A percentile compares a stretch with the other conserved stretches of the same genome.
Conservation (phyloP, 1,284 basidiomycete genomes). For the Erythrobasidium hasegawianum region DNA sequence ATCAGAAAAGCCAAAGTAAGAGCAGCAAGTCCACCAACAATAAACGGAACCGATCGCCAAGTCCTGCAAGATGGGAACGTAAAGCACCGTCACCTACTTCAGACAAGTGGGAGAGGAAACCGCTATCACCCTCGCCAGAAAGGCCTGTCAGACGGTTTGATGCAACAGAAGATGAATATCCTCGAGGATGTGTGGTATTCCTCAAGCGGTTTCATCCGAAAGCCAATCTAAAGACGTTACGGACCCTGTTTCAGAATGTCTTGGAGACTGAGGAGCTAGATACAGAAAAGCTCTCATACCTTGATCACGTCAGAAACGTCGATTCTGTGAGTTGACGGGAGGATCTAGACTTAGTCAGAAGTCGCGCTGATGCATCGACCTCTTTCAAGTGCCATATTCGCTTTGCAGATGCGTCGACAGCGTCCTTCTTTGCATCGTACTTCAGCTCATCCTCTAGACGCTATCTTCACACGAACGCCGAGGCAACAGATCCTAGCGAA, state of each 20-base stretch:
- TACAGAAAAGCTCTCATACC: constrained; percentile 59
- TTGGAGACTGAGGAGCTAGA: constrained; percentile 45
- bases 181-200: constrained; percentile 63
- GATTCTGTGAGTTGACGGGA: constrained; percentile 57
- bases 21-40: neutral
- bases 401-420: constrained; percentile 56
- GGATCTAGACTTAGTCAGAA: constrained; percentile 3
- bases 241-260: constrained; percentile 56
- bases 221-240: constrained; percentile 72
- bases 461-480: constrained; percentile 57
- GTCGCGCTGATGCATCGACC: neutral
- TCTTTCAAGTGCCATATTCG: constrained; percentile 66
- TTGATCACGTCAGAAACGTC: constrained; percentile 72
- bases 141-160: constrained; percentile 10
- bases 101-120: constrained; percentile 10
- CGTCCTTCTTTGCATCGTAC: constrained; percentile 53
- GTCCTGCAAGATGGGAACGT: constrained; percentile 18
- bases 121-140: constrained; percentile 12
- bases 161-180: constrained; percentile 53
- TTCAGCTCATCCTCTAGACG: constrained; percentile 51
- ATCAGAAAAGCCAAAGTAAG: neutral
- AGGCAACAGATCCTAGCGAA: constrained; percentile 44
- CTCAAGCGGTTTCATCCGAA: constrained; percentile 64
- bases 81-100: constrained; percentile 7
- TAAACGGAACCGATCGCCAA: constrained; percentile 7